These are phyloP conservation scores for Tetradesmus obliquus DNA, from an alignment of 139 green algal genomes.

Conservation along the genomic window DNA sequence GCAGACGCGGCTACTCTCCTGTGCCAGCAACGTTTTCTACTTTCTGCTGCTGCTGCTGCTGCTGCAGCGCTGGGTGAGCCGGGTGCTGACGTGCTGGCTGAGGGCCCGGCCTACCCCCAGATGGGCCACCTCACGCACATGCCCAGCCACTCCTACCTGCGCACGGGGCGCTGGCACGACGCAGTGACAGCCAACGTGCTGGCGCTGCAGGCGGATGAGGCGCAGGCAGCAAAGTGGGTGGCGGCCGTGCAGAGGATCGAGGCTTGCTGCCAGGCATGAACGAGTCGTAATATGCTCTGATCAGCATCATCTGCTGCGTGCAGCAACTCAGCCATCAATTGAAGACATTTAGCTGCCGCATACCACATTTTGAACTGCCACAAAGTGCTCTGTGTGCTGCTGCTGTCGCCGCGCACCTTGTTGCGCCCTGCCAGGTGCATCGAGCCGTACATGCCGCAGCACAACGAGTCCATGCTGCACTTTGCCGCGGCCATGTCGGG, in stretches of 20 bases:
- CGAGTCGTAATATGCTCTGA: too few species aligned
- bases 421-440: constrained; percentile 6
- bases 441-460: constrained; percentile 41
- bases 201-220: constrained; percentile 23
- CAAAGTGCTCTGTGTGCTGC: not conserved
- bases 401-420: not conserved
- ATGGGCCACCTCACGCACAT: constrained; percentile 39
- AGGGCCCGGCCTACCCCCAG: not conserved
- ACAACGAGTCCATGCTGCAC: constrained; percentile 22
- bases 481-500: constrained; percentile 11
- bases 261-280: not conserved
- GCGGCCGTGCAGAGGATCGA: not conserved
- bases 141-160: constrained; percentile 28
- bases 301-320: not conserved
- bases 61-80: constrained; percentile 24
- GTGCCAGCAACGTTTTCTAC: not conserved
- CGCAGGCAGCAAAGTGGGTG: not conserved
- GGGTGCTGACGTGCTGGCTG: constrained; percentile 11
- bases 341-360: not conserved
- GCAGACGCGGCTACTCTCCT: not conserved
- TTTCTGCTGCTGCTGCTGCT: constrained; percentile 10
- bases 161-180: constrained; percentile 33
- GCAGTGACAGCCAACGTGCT: constrained; percentile 4
- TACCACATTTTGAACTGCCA: too few species aligned
- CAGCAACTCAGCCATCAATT: not conserved